Base-by-base conservation (phyloP, 768 basidiomycete species). In the Trametes elegans region DNA sequence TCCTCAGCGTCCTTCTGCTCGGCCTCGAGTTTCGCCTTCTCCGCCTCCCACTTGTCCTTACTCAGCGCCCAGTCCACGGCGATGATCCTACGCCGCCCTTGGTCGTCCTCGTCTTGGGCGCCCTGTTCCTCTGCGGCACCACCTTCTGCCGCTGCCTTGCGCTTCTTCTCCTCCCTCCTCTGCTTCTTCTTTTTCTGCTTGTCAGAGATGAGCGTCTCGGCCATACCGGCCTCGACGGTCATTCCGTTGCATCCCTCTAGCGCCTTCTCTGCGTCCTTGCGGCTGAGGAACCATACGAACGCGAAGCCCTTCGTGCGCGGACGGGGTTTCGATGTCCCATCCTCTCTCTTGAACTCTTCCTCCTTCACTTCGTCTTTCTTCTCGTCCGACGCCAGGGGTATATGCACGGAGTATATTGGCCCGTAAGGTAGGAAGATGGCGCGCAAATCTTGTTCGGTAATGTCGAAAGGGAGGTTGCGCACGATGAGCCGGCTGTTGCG, bases 1-100 rank as follows among this genome's bases (percentile, higher is more conserved):
- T 68, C 73, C 10, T 64, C 73, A 7, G 68, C 71, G 9, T 62
- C 72, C 19, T 64, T 68, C 16, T 53, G 66, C 13, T 64, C 70
- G 8, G 56, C 64, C 10, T 64, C 65, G 49, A 79, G 54, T 67
- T 85, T 83, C 40, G 78, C 79, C 70, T 84, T 82, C 62, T 86
- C 88, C 67, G 88, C 85, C 68, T 91, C 79, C 91, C 92, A 97
- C 71, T 85, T 88, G 43, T 90, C 88, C 73, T 97, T 96, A 68
- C 93, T 92, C 67, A 98, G 70, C 3, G 94, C 96, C 92, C 93
- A 98, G 73, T 98, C 95, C 24, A 98, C 96, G 7, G 93, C 93
- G 34, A 96, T 90, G 14, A 83, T 73, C 48, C 93, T 76, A 57
- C 65, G 68, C 61, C 72, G 73, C 34, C 70, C 70, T 31, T 71